These are phyloP conservation scores for Fusarium sp. DNA, from an alignment of 2,329 filamentous ascomycete species.

Conservation along the genomic window DNA sequence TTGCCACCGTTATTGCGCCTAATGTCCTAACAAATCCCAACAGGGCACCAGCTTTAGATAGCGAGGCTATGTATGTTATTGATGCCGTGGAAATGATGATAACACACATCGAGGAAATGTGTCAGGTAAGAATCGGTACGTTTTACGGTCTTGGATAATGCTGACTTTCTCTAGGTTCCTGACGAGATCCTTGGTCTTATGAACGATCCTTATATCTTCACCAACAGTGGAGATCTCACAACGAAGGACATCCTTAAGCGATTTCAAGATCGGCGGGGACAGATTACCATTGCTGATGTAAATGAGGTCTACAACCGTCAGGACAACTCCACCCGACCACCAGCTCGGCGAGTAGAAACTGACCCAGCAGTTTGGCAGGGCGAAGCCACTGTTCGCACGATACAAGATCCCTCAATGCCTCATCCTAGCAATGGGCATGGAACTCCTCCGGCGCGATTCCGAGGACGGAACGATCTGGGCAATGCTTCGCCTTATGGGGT, in stretches of 20 bases:
- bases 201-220: constrained; percentile 85
- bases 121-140: constrained; percentile 75
- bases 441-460: constrained; percentile 64
- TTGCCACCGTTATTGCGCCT: constrained; percentile 96
- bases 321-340: constrained; percentile 68
- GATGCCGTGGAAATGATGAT: constrained; percentile 93
- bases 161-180: constrained; percentile 75
- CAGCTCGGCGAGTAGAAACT: constrained; percentile 80
- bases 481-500: constrained; percentile 60
- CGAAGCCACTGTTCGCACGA: constrained; percentile 84
- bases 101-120: constrained; percentile 95
- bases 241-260: constrained; percentile 97
- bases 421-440: constrained; percentile 56
- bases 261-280: constrained; percentile 81
- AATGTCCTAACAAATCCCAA: constrained; percentile 86
- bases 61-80: constrained; percentile 92
- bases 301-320: constrained; percentile 68
- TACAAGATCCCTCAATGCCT: constrained; percentile 69
- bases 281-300: constrained; percentile 71
- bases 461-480: constrained; percentile 58
- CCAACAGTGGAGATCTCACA: constrained; percentile 85
- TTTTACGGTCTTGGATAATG: constrained; percentile 28
- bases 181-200: constrained; percentile 90
- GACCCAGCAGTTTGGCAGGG: constrained; percentile 87
- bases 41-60: constrained; percentile 77